phyloP scores from a whole-genome alignment of 176 grass and related monocot genomes.

The Oryza meyeriana region DNA sequence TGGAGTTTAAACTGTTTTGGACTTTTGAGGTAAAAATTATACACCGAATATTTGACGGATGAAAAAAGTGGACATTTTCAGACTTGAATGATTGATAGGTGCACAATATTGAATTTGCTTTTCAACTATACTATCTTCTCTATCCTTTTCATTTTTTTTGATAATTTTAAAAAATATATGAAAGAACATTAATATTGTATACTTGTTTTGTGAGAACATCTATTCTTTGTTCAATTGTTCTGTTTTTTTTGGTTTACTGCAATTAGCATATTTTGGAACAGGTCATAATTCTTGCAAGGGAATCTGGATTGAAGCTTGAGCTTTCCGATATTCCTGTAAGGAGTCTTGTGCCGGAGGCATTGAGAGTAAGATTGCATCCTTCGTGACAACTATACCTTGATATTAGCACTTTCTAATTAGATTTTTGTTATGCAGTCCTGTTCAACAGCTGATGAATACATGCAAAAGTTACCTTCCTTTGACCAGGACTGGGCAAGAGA shows the following conservation, averaged over 20 bases:
- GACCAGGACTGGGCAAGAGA: constrained; percentile 53
- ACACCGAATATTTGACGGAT: neutral
- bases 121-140: neutral
- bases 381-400: neutral
- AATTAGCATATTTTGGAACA: constrained; percentile 31
- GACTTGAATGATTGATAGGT: neutral
- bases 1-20: neutral
- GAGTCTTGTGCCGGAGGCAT: constrained; percentile 63
- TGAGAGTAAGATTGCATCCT: constrained; percentile 51
- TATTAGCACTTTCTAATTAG: constrained; percentile 16
- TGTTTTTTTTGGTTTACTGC: neutral
- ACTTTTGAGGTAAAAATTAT: neutral
- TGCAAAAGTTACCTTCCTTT: constrained; percentile 66
- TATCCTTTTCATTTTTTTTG: neutral
- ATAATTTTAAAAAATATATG: neutral
- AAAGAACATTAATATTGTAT: neutral
- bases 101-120: neutral
- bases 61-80: neutral
- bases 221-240: neutral
- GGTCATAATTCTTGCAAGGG: constrained; percentile 86
- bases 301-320: constrained; percentile 77
- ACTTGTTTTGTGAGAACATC: neutral
- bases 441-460: constrained; percentile 68
- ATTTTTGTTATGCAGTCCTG: constrained; percentile 49
- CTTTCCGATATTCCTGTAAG: constrained; percentile 82